These are phyloP conservation scores for Ilyonectria destructans DNA, from an alignment of 2,329 filamentous ascomycete genomes.

Conservation along the genomic window DNA sequence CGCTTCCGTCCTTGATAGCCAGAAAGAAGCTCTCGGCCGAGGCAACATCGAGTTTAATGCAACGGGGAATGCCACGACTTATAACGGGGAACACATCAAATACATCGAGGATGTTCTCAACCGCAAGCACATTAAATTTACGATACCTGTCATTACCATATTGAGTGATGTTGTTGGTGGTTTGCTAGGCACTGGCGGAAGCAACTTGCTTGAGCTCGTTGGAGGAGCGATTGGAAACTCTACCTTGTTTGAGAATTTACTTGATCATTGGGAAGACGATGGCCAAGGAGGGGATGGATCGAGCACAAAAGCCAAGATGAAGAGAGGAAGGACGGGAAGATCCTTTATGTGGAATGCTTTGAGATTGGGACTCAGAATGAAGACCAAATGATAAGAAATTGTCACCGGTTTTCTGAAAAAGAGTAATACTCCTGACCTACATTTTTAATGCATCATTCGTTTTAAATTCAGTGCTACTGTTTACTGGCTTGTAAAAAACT, in stretches of 20 bases:
- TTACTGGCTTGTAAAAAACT: no score
- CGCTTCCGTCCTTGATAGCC: conserved; percentile 56
- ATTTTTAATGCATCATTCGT: no score
- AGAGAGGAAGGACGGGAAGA: neutral
- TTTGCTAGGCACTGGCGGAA: conserved; percentile 50
- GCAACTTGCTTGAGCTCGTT: conserved; percentile 53
- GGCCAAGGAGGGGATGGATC: neutral
- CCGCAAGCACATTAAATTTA: conserved; percentile 55
- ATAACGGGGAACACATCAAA: conserved; percentile 60
- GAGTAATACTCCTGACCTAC: no score
- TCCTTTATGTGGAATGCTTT: neutral
- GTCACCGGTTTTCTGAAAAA: no score
- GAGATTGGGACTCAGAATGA: neutral
- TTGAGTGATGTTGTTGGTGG: conserved; percentile 57
- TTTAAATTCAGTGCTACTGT: no score
- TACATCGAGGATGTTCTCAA: conserved; percentile 64
- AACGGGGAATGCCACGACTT: conserved; percentile 59
- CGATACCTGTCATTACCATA: conserved; percentile 58
- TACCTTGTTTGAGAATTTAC: conserved; percentile 57
- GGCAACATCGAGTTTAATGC: conserved; percentile 61
- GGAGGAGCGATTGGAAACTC: conserved; percentile 59
- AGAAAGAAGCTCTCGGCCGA: conserved; percentile 54
- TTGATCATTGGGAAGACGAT: conserved; percentile 54
- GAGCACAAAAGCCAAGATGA: neutral
- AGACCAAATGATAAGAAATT: neutral